Percentiles rank a stretch among this genome's conserved stretches.
Conservation (phyloP, 192 early-diverging fungal genomes). For the Coemansia sp. region DNA sequence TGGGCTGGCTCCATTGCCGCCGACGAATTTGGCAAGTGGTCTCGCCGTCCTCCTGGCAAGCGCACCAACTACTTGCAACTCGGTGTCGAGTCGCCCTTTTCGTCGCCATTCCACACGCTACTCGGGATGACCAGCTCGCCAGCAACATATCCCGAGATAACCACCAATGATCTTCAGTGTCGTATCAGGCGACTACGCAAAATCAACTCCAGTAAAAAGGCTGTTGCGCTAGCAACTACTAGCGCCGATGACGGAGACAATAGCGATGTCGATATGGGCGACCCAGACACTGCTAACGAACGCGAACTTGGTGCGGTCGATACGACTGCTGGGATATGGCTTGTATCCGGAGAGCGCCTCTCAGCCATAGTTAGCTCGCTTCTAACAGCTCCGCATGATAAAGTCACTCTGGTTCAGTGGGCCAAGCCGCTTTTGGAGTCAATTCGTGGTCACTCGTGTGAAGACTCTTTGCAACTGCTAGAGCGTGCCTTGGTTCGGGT, state of each 20-base stretch:
- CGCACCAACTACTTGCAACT: conserved; percentile 77
- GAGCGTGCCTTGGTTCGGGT: conserved; percentile 40
- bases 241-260: neutral
- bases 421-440: conserved; percentile 25
- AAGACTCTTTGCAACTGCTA: conserved; percentile 6
- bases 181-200: conserved; percentile 34
- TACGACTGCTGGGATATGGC: conserved; percentile 25
- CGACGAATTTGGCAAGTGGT: conserved; percentile 55
- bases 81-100: conserved; percentile 68
- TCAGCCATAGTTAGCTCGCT: conserved; percentile 10
- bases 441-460: neutral
- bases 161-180: conserved; percentile 34
- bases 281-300: neutral
- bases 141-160: conserved; percentile 15
- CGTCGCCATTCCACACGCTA: conserved; percentile 59
- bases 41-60: conserved; percentile 75
- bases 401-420: conserved; percentile 20
- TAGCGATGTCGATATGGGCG: neutral
- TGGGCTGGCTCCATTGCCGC: conserved; percentile 50
- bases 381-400: neutral
- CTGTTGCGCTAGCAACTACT: neutral
- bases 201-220: conserved; percentile 16
- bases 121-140: conserved; percentile 25
- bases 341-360: conserved; percentile 32
- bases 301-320: neutral